These are phyloP conservation scores for Aspergillus saccharolyticus DNA, from an alignment of 495 filamentous ascomycete genomes.

Conservation along the genomic window DNA sequence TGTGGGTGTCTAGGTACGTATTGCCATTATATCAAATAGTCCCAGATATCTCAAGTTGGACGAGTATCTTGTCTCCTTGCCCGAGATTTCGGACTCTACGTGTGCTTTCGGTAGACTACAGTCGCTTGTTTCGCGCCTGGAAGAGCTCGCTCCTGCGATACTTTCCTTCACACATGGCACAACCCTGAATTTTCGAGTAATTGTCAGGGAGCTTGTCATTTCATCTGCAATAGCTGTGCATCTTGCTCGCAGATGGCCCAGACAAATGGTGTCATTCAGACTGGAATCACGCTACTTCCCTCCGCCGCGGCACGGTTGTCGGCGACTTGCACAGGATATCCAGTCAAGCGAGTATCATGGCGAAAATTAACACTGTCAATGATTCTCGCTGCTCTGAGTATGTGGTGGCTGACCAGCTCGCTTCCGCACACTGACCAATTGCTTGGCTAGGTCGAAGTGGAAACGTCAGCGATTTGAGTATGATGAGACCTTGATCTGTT, in stretches of 20 bases:
- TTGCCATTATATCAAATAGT: background rate
- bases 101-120: background rate
- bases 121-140: background rate
- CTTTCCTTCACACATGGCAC: background rate
- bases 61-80: background rate
- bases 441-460: background rate
- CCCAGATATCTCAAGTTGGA: no score
- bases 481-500: background rate
- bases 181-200: background rate
- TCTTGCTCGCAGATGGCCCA: background rate
- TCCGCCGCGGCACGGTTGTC: background rate
- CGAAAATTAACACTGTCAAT: background rate
- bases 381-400: background rate
- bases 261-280: background rate
- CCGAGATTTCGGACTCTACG: background rate
- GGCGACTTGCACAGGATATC: background rate
- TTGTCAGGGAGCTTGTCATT: background rate
- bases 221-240: background rate
- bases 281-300: background rate
- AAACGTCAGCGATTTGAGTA: background rate
- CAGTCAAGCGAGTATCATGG: background rate
- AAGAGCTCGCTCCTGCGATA: background rate
- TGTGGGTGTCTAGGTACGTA: background rate
- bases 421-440: background rate
- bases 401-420: background rate